Percentiles rank a stretch among this genome's conserved stretches.
Conservation (phyloP, 768 basidiomycete species). For the Trametes cinnabarina region DNA sequence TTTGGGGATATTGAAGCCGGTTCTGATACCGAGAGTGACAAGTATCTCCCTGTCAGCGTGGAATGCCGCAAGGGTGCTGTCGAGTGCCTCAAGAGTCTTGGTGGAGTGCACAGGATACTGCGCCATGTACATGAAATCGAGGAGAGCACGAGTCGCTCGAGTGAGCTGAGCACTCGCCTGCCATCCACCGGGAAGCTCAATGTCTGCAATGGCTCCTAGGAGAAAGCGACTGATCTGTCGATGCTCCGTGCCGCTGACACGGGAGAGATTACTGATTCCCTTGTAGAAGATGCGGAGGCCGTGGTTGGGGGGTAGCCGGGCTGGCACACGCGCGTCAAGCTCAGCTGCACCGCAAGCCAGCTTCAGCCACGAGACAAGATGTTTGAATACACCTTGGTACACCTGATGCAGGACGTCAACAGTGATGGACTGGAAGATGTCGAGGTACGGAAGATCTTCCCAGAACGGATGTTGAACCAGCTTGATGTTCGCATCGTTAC, state of each 20-base stretch:
- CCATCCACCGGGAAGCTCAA: not conserved
- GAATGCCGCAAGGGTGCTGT: slow-evolving; percentile 10
- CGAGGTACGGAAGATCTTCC: not conserved
- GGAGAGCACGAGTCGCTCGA: not conserved
- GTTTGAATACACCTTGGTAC: slow-evolving; percentile 30
- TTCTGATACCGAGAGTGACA: slow-evolving; percentile 24
- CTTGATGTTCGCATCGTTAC: slow-evolving; percentile 1
- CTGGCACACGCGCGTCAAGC: not conserved
- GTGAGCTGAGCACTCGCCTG: not conserved
- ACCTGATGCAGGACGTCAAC: slow-evolving; percentile 24
- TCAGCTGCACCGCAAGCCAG: slow-evolving; percentile 11
- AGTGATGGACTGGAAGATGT: slow-evolving; percentile 14
- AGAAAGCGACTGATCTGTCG: slow-evolving; percentile 25
- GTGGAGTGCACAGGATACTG: slow-evolving; percentile 34
- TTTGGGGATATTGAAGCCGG: slow-evolving; percentile 17
- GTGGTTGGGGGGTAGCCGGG: slow-evolving; percentile 33
- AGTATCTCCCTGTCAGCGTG: slow-evolving; percentile 41
- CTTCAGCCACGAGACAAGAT: slow-evolving; percentile 9
- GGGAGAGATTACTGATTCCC: slow-evolving; percentile 32
- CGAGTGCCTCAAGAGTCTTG: slow-evolving; percentile 19
- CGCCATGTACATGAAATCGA: slow-evolving; percentile 24
- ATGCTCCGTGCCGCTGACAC: slow-evolving; percentile 35
- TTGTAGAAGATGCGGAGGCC: slow-evolving; percentile 32
- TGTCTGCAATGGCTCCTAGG: slow-evolving; percentile 10
- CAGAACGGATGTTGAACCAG: slow-evolving; percentile 3